Percentiles rank a stretch among this genome's conserved stretches.
Evolutionary conservation across 345 rosid species (phyloP).

Genomic region (Rubroshorea leprosula): DNA sequence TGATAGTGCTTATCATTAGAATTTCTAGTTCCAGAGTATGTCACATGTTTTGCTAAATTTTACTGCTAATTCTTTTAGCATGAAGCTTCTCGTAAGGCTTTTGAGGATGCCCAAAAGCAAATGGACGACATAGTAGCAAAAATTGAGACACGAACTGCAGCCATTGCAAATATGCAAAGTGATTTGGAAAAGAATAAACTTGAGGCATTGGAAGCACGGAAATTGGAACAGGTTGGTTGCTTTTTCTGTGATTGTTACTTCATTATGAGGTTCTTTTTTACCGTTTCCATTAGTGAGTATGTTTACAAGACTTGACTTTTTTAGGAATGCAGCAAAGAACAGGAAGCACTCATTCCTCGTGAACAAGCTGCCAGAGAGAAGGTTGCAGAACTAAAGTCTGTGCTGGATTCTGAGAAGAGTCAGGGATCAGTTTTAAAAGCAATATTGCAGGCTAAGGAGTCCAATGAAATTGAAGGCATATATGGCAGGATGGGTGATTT

Average conservation of each 20-base stretch:
- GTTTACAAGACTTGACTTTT: slow-evolving; percentile 21
- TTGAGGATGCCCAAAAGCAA: slow-evolving; percentile 73
- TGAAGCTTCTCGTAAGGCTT: slow-evolving; percentile 68
- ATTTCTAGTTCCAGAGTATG: slow-evolving; percentile 7
- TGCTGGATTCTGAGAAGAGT: slow-evolving; percentile 81
- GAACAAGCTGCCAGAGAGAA: slow-evolving; percentile 93
- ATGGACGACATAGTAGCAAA: slow-evolving; percentile 51
- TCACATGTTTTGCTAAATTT: slow-evolving; percentile 21
- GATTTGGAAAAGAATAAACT: slow-evolving; percentile 54
- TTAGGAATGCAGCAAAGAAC: slow-evolving; percentile 78
- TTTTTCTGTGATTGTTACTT: slow-evolving; percentile 20
- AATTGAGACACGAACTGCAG: slow-evolving; percentile 41
- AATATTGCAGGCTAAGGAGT: slow-evolving; percentile 74
- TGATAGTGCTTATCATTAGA: not conserved
- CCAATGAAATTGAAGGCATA: slow-evolving; percentile 77
- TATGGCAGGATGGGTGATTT: slow-evolving; percentile 97
- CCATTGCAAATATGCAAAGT: slow-evolving; percentile 35
- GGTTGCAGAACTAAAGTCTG: slow-evolving; percentile 74
- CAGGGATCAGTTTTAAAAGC: slow-evolving; percentile 92
- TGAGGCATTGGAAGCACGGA: slow-evolving; percentile 66
- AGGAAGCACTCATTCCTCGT: slow-evolving; percentile 71
- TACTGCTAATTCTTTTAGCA: slow-evolving; percentile 49
- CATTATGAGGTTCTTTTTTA: slow-evolving; percentile 6
- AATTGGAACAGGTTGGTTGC: slow-evolving; percentile 55
- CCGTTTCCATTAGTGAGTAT: not conserved